These are phyloP conservation scores for Chaetomium fimeti DNA, from an alignment of 495 filamentous ascomycete genomes.

Conservation along the genomic window DNA sequence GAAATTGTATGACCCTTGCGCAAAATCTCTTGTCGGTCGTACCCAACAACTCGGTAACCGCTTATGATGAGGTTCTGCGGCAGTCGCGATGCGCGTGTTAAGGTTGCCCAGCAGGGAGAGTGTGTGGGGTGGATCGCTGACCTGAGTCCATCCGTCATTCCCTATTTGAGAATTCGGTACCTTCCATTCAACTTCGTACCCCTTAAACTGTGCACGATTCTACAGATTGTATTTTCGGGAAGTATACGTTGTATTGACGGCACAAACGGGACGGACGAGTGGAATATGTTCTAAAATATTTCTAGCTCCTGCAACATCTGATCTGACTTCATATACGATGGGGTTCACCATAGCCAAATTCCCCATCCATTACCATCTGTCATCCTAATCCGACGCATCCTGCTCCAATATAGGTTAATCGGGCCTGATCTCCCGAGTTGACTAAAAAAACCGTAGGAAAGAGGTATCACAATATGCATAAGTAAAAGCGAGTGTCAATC, in stretches of 20 bases:
- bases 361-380: not conserved
- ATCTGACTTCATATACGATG: not conserved
- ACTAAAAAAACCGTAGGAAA: not conserved
- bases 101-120: not conserved
- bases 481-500: slow-evolving; percentile 11
- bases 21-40: not conserved
- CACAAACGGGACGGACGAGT: not conserved
- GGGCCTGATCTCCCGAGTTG: too few relatives aligned
- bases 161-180: not conserved
- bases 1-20: not conserved
- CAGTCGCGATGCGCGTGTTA: slow-evolving; percentile 11
- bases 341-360: not conserved
- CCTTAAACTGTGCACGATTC: not conserved
- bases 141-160: too few relatives aligned
- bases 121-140: slow-evolving; percentile 9
- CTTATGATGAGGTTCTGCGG: not conserved
- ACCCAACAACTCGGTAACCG: too few relatives aligned
- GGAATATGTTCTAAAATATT: not conserved
- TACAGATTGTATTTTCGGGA: not conserved
- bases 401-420: not conserved
- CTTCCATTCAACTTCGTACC: not conserved
- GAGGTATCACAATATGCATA: slow-evolving; percentile 20
- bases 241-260: not conserved
- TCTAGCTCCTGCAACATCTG: not conserved
- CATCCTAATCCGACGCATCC: not conserved